Base-by-base conservation (phyloP, 2,329 filamentous ascomycete genomes). In the Fusarium humuli region DNA sequence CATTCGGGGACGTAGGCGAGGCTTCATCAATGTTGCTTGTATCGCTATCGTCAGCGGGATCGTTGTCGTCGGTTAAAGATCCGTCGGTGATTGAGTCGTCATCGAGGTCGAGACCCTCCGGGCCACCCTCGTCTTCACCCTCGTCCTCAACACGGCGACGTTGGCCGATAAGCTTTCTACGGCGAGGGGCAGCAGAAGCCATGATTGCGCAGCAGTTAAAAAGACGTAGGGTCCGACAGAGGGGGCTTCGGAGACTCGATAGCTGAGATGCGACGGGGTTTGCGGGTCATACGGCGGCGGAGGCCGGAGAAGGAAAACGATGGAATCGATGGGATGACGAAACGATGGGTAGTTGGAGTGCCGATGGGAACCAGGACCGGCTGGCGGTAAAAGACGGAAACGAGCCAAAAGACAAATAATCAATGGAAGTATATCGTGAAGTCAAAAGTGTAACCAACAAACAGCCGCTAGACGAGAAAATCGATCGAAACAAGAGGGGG, bases 101-200 rank as follows among this genome's bases (percentile, higher is more conserved):
- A 72, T 91, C 88, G 41, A 87, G 78, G 50, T 90, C 88, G 61
- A 85, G 81, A 56, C 82, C 81, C 64, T 88, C 87, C 54, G 80
- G 83, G 65, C 84, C 85, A 70, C 83, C 86, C 70, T 92, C 90
- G 71, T 92, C 91, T 74, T 92, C 91, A 73, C 86, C 90, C 77
- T 92, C 90, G 75, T 92, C 90, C 79, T 90, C 89, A 71, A 89
- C 85, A 73, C 90, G 88, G 78, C 91, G 89, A 76, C 90, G 88
- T 73, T 88, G 88, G 77, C 89, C 88, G 79, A 91, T 87, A 74
- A 88, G 80, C 81, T 89, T 90, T 81, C 87, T 90, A 79, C 89
- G 87, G 77, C 88, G 86, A 76, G 86, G 79, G 64, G 71, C 76
- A 72, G 67, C 79, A 77, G 63, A 66, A 61, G 79, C 77, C 79